Percentiles rank a stretch among this genome's conserved stretches.
Evolutionary conservation across 441 rosid species (phyloP).

Genomic region (Raphanus hybrid): DNA sequence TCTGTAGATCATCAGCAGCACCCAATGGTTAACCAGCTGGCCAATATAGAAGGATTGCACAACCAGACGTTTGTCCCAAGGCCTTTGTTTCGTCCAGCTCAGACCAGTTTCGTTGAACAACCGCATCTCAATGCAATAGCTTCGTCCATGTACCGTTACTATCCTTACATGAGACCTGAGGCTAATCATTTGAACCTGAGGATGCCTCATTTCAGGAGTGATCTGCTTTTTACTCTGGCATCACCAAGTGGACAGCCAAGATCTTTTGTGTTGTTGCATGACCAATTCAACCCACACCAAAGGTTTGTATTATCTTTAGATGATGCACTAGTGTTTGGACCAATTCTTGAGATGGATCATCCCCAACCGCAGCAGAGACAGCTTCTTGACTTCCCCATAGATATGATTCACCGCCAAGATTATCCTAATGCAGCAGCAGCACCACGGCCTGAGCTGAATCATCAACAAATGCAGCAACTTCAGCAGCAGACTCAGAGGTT

Average conservation of each 20-base stretch:
- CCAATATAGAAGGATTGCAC: neutral
- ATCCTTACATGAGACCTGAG: slow-evolving; percentile 7
- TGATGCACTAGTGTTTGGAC: neutral
- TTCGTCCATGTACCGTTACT: neutral
- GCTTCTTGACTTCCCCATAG: neutral
- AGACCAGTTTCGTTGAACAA: neutral
- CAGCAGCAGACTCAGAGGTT: too few relatives aligned
- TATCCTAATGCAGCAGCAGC: neutral
- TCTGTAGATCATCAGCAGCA: neutral
- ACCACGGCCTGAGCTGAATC: neutral
- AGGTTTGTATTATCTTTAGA: neutral
- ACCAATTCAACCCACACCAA: neutral
- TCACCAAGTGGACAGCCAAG: slow-evolving; percentile 13
- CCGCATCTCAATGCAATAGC: neutral
- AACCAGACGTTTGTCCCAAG: slow-evolving; percentile 5
- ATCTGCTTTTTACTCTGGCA: neutral
- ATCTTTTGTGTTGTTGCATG: neutral
- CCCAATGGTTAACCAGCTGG: slow-evolving; percentile 2
- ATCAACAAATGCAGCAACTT: neutral
- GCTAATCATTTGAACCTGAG: neutral
- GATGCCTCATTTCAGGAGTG: neutral
- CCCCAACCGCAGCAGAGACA: neutral
- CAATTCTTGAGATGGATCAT: neutral
- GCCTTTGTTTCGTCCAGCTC: neutral
- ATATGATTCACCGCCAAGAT: neutral